Evolutionary conservation across 257 asterid species (phyloP), one percentile per base, ranked within the genome.

Genomic region (Lantana camara): DNA sequence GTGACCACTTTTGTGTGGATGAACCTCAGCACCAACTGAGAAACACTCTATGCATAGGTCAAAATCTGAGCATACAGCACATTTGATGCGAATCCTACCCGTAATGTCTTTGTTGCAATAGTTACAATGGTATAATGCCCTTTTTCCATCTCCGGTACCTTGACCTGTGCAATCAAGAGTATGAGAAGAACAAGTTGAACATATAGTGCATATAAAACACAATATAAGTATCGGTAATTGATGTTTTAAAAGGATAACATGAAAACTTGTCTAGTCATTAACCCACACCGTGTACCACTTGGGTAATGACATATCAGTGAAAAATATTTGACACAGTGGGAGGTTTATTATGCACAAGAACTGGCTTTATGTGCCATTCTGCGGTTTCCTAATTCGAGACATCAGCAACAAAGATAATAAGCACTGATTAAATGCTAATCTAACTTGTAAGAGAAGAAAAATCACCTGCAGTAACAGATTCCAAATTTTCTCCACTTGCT

Each of bases 41-140:
- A 89, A 89, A 74, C 96, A 89, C 62, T 89, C 96, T 37, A 89
- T 73, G 79, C 96, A 89, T 24, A 89, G 75, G 83, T 89, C 96
- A 70, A 89, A 89, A 75, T 89, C 95, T 15, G 89, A 84, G 66
- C 93, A 89, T n/a, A 82, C 81, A 48, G 81, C 93, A 81, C 96
- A 89, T 69, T 89, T 89, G 60, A 89, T 89, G 66, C 95, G 95
- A 67, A 78, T 75, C 71, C 82, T 79, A 76, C 96, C 95, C 0
- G 92, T 67, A 56, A 89, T 77, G 68, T 89, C 95, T 79, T 89
- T 89, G 78, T 79, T 84, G 74, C 96, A 89, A 70, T 89, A 86
- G 69, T 89, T 86, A 64, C 96, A 89, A 80, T 89, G 96, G 73
- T 80, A 89, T 50, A 81, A 69, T 34, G 95, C 97, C 78, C 79